Percentiles rank a stretch among this genome's conserved stretches.
phyloP scores from a whole-genome alignment of 768 basidiomycete species.

The Mycena leptocephala region DNA sequence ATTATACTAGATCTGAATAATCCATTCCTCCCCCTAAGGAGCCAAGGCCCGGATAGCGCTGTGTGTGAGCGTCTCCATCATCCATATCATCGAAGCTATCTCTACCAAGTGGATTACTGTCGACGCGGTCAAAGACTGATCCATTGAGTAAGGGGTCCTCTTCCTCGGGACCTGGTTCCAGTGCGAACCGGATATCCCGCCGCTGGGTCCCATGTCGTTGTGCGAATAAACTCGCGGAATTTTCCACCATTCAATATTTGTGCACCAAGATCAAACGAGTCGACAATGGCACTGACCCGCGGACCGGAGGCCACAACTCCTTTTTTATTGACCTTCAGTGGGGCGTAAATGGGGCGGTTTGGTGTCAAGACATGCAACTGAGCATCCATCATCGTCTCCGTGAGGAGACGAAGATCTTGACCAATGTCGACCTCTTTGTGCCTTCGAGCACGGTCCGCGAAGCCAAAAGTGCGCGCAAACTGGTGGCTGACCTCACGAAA shows the following conservation, averaged over 20 bases:
- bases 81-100: conserved; percentile 1
- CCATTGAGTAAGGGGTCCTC: conserved; percentile 5
- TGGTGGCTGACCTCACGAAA: conserved; percentile 13
- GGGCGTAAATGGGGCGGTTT: conserved; percentile 5
- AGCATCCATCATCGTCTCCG: conserved; percentile 13
- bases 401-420: conserved; percentile 33
- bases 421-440: conserved; percentile 41
- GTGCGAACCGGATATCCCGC: conserved; percentile 9
- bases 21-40: conserved; percentile 9
- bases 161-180: neutral
- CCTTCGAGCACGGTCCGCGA: conserved; percentile 36
- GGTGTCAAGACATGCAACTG: conserved; percentile 6
- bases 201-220: conserved; percentile 42
- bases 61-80: conserved; percentile 11
- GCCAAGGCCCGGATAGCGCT: conserved; percentile 14
- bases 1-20: no score
- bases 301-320: conserved; percentile 2
- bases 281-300: conserved; percentile 33
- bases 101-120: conserved; percentile 4
- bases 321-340: conserved; percentile 16
- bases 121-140: conserved; percentile 1
- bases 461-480: conserved; percentile 14
- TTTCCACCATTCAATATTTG: conserved; percentile 38
- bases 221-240: conserved; percentile 38
- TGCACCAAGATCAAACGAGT: conserved; percentile 33